Evolutionary conservation across 129 eudicot genomes (phyloP).

Genomic region (Lonicera japonica): DNA sequence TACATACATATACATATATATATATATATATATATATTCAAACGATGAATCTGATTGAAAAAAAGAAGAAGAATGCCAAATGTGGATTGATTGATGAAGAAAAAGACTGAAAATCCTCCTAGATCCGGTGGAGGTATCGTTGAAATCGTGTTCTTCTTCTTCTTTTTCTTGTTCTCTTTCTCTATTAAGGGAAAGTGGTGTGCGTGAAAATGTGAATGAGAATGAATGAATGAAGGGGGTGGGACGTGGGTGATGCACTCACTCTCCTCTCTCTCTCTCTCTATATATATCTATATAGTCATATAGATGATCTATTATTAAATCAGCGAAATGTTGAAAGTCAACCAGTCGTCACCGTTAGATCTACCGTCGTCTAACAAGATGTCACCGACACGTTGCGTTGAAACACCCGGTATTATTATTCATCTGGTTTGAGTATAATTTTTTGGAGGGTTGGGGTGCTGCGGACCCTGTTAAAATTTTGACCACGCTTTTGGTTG

Average conservation of each 20-base stretch:
- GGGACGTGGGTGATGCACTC: not conserved
- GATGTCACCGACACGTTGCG: not conserved
- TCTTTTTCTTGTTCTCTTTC: slow-evolving; percentile 2
- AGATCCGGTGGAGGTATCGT: slow-evolving; percentile 9
- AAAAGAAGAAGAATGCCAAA: not conserved
- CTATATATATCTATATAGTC: not conserved
- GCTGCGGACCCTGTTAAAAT: no score
- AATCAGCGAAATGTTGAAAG: not conserved
- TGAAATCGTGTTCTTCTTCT: not conserved
- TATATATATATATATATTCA: no score
- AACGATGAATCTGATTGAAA: not conserved
- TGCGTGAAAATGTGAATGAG: not conserved
- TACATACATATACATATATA: no score
- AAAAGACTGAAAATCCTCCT: not conserved
- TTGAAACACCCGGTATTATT: no score
- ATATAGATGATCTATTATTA: no score
- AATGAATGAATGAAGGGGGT: not conserved
- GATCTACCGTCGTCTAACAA: not conserved
- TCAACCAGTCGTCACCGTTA: not conserved
- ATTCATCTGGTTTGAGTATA: no score
- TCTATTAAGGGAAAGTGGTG: not conserved
- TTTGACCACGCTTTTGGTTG: no score
- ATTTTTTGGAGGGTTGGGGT: no score
- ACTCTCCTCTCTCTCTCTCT: not conserved
- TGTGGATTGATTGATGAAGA: not conserved